Conservation (phyloP, 1,284 basidiomycete genomes). For the Lentinus polychrous region DNA sequence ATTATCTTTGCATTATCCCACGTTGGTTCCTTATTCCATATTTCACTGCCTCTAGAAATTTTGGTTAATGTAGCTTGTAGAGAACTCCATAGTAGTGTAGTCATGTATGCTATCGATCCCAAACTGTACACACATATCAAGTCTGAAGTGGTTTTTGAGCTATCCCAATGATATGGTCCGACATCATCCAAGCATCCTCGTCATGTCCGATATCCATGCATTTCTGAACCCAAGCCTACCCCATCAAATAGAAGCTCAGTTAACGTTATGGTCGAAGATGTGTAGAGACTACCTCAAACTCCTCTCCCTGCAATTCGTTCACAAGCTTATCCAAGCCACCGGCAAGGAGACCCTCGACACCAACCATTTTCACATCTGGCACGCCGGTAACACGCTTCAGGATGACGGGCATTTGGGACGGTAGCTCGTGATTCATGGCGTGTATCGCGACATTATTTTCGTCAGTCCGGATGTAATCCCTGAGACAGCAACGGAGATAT, state of each 20-base stretch:
- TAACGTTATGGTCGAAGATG: neutral
- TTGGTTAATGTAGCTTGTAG: neutral
- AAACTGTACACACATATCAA: no score
- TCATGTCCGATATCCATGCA: slow-evolving; percentile 12
- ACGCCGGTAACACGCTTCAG: slow-evolving; percentile 8
- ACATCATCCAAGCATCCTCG: slow-evolving; percentile 14
- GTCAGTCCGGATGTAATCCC: slow-evolving; percentile 11
- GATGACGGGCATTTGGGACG: slow-evolving; percentile 12
- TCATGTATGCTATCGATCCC: no score
- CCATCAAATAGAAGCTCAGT: neutral
- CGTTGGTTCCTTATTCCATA: no score
- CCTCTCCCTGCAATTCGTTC: slow-evolving; percentile 14
- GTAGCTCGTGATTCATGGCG: slow-evolving; percentile 15
- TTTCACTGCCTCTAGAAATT: neutral
- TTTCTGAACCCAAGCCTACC: slow-evolving; percentile 16
- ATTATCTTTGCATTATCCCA: no score
- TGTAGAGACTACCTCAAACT: slow-evolving; percentile 11
- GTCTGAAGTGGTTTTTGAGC: neutral
- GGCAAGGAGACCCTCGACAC: slow-evolving; percentile 12
- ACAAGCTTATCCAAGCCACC: slow-evolving; percentile 13
- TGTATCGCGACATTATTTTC: slow-evolving; percentile 7
- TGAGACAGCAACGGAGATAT: neutral
- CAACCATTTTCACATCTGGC: slow-evolving; percentile 12
- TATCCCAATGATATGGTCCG: slow-evolving; percentile 15
- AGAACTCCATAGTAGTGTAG: no score